A percentile compares a stretch with the other conserved stretches of the same genome.
Evolutionary conservation across 148 eudicot species (phyloP).

Genomic region (Bassia scoparia): DNA sequence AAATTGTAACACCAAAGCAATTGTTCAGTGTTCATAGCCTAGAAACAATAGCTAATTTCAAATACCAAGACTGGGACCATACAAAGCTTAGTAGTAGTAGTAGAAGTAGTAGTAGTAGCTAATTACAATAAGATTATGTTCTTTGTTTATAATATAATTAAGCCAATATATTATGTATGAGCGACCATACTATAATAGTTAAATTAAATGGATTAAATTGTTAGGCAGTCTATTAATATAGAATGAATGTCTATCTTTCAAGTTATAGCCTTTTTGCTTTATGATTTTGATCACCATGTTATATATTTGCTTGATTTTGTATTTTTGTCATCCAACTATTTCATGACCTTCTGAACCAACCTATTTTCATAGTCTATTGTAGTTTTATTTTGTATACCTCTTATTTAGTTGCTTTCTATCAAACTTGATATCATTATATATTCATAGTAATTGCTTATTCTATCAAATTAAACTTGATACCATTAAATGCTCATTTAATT

Average conservation of each 20-base stretch:
- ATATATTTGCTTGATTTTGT: too few relatives aligned
- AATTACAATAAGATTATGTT: conserved; percentile 3
- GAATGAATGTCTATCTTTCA: too few relatives aligned
- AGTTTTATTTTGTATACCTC: too few relatives aligned
- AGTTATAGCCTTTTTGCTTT: too few relatives aligned
- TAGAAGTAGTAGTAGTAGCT: background rate
- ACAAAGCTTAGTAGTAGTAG: background rate
- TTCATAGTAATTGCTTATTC: too few relatives aligned
- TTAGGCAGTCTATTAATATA: background rate
- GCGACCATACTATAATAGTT: background rate
- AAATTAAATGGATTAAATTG: background rate
- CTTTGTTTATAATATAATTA: background rate
- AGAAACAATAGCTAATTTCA: conserved; percentile 5
- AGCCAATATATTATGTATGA: background rate
- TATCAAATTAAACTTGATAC: too few relatives aligned
- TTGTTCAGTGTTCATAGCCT: conserved; percentile 20
- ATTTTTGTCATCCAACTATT: too few relatives aligned
- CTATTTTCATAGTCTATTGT: too few relatives aligned
- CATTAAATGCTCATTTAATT: too few relatives aligned
- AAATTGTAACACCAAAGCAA: conserved; percentile 27
- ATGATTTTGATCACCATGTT: background rate
- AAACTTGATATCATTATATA: too few relatives aligned
- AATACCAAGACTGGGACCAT: conserved; percentile 24
- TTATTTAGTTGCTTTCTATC: too few relatives aligned
- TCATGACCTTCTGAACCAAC: too few relatives aligned